Conservation (phyloP, 176 grass and related monocot genomes). For the barley (Hordeum vulgare) region DNA sequence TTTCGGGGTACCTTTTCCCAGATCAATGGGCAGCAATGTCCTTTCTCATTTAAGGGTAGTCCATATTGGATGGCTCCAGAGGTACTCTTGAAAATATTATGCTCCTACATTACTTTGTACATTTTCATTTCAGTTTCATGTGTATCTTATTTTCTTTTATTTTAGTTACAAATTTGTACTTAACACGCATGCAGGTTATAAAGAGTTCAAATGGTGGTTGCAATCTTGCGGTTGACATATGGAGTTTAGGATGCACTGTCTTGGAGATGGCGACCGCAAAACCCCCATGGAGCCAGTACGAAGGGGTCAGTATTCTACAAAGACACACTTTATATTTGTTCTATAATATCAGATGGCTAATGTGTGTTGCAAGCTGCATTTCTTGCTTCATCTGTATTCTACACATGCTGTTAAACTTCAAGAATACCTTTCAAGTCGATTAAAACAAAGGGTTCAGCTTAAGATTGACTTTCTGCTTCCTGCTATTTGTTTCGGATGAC, state of each 20-base stretch:
- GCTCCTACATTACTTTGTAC: slow-evolving; percentile 12
- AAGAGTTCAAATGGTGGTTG: slow-evolving; percentile 97
- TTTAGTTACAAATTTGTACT: not conserved
- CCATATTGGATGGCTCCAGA: slow-evolving; percentile 99
- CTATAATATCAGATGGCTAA: not conserved
- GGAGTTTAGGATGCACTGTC: slow-evolving; percentile 98
- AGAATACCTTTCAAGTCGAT: not conserved
- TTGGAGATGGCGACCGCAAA: slow-evolving; percentile 99
- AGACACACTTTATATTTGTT: slow-evolving; percentile 20
- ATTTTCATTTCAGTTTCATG: slow-evolving; percentile 7
- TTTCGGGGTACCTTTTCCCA: slow-evolving; percentile 19
- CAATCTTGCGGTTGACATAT: slow-evolving; percentile 96
- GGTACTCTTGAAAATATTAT: slow-evolving; percentile 43
- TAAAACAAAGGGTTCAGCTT: not conserved
- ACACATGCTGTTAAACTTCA: slow-evolving; percentile 2
- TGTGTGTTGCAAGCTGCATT: not conserved
- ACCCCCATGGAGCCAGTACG: slow-evolving; percentile 98
- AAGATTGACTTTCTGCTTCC: not conserved
- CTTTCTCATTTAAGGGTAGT: slow-evolving; percentile 97
- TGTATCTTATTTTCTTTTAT: slow-evolving; percentile 10
- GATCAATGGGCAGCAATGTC: slow-evolving; percentile 92
- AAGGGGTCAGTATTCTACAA: slow-evolving; percentile 68
- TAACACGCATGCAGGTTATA: slow-evolving; percentile 62
- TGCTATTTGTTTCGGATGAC: not conserved
- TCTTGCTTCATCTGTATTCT: not conserved